Conservation (phyloP, 2,329 filamentous ascomycete genomes). For the Pseudocercospora crystallina region DNA sequence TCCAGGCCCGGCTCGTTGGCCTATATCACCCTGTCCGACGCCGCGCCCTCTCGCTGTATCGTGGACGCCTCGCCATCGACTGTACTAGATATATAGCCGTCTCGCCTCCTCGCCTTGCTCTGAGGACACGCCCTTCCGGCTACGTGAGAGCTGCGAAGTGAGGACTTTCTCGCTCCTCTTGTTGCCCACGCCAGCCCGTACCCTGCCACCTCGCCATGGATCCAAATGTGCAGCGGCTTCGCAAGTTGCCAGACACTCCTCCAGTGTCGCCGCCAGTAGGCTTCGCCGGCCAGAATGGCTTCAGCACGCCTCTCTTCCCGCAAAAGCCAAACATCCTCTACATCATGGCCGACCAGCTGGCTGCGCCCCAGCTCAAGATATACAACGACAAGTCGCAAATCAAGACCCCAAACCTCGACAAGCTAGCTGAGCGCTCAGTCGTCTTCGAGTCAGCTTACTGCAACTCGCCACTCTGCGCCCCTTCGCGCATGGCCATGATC, state of each 20-base stretch:
- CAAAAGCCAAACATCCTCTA: constrained; percentile 75
- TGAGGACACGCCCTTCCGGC: too few relatives aligned
- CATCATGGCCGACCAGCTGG: constrained; percentile 96
- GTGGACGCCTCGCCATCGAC: too few relatives aligned
- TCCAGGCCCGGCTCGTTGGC: too few relatives aligned
- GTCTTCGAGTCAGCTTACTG: constrained; percentile 95
- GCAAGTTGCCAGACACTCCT: constrained; percentile 36
- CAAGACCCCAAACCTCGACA: constrained; percentile 86
- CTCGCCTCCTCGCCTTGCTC: not conserved
- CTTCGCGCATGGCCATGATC: constrained; percentile 92
- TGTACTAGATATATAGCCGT: not conserved
- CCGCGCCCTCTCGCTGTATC: too few relatives aligned
- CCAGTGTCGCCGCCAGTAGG: constrained; percentile 39
- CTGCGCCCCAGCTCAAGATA: constrained; percentile 86
- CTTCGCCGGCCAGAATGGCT: constrained; percentile 40
- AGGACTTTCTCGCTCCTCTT: not conserved
- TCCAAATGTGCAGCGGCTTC: constrained; percentile 29
- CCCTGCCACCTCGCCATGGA: constrained; percentile 14
- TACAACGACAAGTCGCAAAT: constrained; percentile 87
- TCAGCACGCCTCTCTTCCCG: constrained; percentile 39
- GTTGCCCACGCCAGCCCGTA: not conserved
- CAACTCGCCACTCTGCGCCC: constrained; percentile 87
- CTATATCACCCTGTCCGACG: too few relatives aligned
- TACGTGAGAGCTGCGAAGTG: too few relatives aligned
- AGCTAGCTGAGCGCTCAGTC: constrained; percentile 75